Base-by-base conservation (phyloP, 176 grass and related monocot species). In the Otatea glauca region DNA sequence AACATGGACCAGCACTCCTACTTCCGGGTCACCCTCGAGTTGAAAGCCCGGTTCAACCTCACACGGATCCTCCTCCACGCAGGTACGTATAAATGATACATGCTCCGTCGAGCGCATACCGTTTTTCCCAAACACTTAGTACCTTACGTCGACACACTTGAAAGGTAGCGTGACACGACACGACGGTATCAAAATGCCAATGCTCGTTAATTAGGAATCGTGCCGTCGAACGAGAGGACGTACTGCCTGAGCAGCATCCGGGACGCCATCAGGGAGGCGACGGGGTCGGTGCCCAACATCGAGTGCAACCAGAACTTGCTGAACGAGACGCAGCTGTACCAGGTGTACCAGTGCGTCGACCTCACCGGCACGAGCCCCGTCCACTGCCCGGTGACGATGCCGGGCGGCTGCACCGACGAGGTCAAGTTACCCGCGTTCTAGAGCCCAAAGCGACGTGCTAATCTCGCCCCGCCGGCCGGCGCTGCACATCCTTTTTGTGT, bases 261-360 rank as follows among this genome's bases (percentile, higher is more conserved):
- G 7, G 71, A 77, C 34, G 95, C 92, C 47, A 90, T 95, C 77
- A 75, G 37, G 3, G 15, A 48, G 0, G 86, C 53, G 0, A 79
- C 83, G 5, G 95, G 95, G 2, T 88, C 64, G 53, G 11, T 4
- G 50, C 79, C 92, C 7, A 87, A 90, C 56, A 39, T 97, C 0
- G 81, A 97, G 61, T 97, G 95, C 63, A 98, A 98, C 76, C 72
- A 24, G 7, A 62, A 88, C 45, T 76, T 62, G 24, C 63, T 11
- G 58, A 66, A 91, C 20, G 74, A 92, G 78, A 16, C 18, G 53
- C 90, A 97, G 84, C 77, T 97, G 77, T 97, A 38, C 44, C 88
- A 97, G 87, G 88, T 97, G 74, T 97, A 92, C 86, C 88, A 89
- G 68, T 97, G 95, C 72, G 86, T 94, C 3, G 90, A 91, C 66